phyloP scores from a whole-genome alignment of 2,329 filamentous ascomycete species.

The Colletotrichum plurivorum region DNA sequence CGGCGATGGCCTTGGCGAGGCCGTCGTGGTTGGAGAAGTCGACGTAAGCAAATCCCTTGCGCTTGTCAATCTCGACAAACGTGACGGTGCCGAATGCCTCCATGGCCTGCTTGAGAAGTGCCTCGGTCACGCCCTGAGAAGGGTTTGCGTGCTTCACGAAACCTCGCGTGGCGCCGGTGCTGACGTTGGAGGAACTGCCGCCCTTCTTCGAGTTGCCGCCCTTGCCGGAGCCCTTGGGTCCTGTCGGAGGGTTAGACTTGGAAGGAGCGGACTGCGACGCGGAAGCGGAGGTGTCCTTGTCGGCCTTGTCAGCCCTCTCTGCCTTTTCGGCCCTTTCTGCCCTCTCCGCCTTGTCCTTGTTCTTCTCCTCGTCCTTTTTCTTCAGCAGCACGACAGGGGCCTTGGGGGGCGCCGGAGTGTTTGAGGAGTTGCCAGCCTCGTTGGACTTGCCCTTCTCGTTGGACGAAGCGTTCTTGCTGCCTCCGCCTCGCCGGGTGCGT shows the following conservation, averaged over 20 bases:
- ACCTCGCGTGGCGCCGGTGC: slow-evolving; percentile 72
- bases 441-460: slow-evolving; percentile 54
- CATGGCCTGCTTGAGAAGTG: slow-evolving; percentile 81
- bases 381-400: slow-evolving; percentile 57
- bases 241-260: slow-evolving; percentile 40
- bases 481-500: slow-evolving; percentile 46
- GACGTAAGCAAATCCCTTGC: slow-evolving; percentile 94
- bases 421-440: slow-evolving; percentile 45
- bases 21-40: slow-evolving; percentile 83
- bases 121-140: slow-evolving; percentile 91
- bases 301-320: slow-evolving; percentile 25
- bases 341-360: slow-evolving; percentile 32
- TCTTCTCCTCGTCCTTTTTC: slow-evolving; percentile 54
- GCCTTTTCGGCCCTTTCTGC: slow-evolving; percentile 19
- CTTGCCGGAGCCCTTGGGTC: slow-evolving; percentile 45
- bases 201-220: slow-evolving; percentile 48
- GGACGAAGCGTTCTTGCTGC: slow-evolving; percentile 52
- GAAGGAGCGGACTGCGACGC: slow-evolving; percentile 28
- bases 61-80: slow-evolving; percentile 92
- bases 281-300: slow-evolving; percentile 36
- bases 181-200: slow-evolving; percentile 46
- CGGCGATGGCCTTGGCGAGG: slow-evolving; percentile 83
- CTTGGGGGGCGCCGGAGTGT: slow-evolving; percentile 46
- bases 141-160: slow-evolving; percentile 89
- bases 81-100: slow-evolving; percentile 80